A percentile compares a stretch with the other conserved stretches of the same genome.
Conservation (phyloP, 2,329 filamentous ascomycete species). For the Cadophora gregata region DNA sequence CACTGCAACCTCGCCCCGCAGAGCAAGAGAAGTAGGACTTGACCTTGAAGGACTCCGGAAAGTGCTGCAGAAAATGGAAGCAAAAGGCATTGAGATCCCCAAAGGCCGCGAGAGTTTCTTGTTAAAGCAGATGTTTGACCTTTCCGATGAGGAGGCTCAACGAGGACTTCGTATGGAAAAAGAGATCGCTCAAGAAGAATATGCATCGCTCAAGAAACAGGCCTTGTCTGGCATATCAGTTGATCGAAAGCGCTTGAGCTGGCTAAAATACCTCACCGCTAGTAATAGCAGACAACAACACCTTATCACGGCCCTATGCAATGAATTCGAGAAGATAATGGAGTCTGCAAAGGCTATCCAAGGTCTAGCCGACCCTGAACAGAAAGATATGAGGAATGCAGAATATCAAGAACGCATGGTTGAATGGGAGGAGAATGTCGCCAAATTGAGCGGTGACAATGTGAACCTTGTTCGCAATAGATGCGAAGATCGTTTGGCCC, state of each 20-base stretch:
- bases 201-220: neutral
- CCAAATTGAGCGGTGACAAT: neutral
- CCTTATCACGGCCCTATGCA: neutral
- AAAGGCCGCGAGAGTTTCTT: slow-evolving; percentile 49
- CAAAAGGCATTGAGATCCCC: slow-evolving; percentile 51
- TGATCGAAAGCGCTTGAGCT: slow-evolving; percentile 6
- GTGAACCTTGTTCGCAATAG: neutral
- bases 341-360: neutral
- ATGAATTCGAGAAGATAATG: neutral
- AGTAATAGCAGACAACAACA: neutral
- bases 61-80: slow-evolving; percentile 54
- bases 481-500: slow-evolving; percentile 41
- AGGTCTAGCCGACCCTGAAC: neutral
- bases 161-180: neutral
- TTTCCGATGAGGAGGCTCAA: neutral
- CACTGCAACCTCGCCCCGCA: slow-evolving; percentile 38
- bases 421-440: neutral
- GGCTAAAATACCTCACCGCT: slow-evolving; percentile 27
- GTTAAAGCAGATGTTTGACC: slow-evolving; percentile 3
- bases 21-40: slow-evolving; percentile 53
- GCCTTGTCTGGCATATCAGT: slow-evolving; percentile 31
- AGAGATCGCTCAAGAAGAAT: neutral
- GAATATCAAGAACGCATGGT: neutral
- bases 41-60: slow-evolving; percentile 53
- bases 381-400: neutral